Evolutionary conservation across 768 basidiomycete genomes (phyloP).

Genomic region (Obba rivulosa): DNA sequence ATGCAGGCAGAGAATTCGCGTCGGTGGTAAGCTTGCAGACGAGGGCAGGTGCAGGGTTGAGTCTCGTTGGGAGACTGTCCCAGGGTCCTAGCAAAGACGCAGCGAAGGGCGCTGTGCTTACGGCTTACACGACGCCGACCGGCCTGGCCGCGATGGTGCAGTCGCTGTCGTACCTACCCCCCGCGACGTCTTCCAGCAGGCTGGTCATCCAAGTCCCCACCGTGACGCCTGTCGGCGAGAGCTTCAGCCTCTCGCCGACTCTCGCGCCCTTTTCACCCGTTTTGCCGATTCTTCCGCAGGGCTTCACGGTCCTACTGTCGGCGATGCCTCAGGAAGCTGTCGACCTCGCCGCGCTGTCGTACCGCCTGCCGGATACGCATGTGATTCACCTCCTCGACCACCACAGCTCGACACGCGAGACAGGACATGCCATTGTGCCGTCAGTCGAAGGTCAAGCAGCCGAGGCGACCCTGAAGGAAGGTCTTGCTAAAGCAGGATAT

Average conservation of each 20-base stretch:
- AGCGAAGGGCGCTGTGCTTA: conserved; percentile 53
- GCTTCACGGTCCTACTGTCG: conserved; percentile 72
- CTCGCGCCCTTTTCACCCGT: conserved; percentile 61
- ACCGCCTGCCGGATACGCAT: conserved; percentile 59
- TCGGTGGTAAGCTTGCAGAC: conserved; percentile 72
- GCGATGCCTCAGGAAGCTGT: conserved; percentile 79
- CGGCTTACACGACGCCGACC: conserved; percentile 78
- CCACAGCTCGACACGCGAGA: conserved; percentile 71
- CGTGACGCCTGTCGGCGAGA: conserved; percentile 58
- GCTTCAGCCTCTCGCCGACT: conserved; percentile 71
- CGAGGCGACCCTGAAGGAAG: conserved; percentile 35
- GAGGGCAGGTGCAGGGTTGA: conserved; percentile 77
- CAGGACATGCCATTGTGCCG: conserved; percentile 47
- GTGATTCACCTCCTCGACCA: conserved; percentile 92
- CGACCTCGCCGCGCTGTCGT: conserved; percentile 73
- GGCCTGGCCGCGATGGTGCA: conserved; percentile 82
- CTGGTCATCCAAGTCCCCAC: conserved; percentile 82
- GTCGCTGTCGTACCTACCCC: conserved; percentile 68
- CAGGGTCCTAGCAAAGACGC: conserved; percentile 73
- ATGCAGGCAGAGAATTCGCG: conserved; percentile 35
- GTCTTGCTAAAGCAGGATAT: conserved; percentile 56
- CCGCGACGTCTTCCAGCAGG: conserved; percentile 54
- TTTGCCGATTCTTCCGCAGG: conserved; percentile 55
- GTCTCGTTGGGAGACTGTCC: conserved; percentile 72
- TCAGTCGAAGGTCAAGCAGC: conserved; percentile 28